Conservation (phyloP, 1,284 basidiomycete species). For the Trametes sp. region DNA sequence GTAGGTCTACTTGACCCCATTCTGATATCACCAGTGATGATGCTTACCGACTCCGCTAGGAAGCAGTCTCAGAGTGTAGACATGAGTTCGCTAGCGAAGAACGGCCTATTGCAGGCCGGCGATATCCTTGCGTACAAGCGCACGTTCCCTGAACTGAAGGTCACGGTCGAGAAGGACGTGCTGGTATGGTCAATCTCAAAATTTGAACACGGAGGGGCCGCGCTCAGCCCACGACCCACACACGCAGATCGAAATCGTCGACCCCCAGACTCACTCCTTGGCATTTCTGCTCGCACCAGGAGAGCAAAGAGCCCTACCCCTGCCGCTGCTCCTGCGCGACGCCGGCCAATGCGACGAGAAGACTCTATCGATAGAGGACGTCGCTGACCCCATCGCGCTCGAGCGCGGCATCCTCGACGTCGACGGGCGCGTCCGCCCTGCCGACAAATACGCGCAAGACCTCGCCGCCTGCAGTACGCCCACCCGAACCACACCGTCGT, state of each 20-base stretch:
- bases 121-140: conserved; percentile 62
- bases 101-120: conserved; percentile 53
- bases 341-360: conserved; percentile 40
- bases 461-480: conserved; percentile 1
- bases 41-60: conserved; percentile 3
- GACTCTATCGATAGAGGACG: conserved; percentile 44
- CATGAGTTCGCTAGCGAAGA: conserved; percentile 52
- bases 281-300: conserved; percentile 53
- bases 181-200: conserved; percentile 52
- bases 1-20: conserved; percentile 9
- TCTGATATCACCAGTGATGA: background rate
- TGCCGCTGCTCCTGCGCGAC: conserved; percentile 44
- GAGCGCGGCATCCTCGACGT: conserved; percentile 59
- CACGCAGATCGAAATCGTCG: background rate
- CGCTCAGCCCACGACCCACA: background rate
- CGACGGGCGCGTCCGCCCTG: conserved; percentile 54
- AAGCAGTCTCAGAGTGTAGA: conserved; percentile 42
- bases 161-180: conserved; percentile 60
- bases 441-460: conserved; percentile 35
- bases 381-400: conserved; percentile 54
- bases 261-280: conserved; percentile 51
- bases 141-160: conserved; percentile 46
- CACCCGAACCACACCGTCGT: conserved; percentile 27
- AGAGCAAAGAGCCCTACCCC: conserved; percentile 46
- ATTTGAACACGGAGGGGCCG: background rate